Evolutionary conservation across 140 eudicot species (phyloP), one percentile per base, ranked within the genome.

Genomic region (Bidens hawaiensis): DNA sequence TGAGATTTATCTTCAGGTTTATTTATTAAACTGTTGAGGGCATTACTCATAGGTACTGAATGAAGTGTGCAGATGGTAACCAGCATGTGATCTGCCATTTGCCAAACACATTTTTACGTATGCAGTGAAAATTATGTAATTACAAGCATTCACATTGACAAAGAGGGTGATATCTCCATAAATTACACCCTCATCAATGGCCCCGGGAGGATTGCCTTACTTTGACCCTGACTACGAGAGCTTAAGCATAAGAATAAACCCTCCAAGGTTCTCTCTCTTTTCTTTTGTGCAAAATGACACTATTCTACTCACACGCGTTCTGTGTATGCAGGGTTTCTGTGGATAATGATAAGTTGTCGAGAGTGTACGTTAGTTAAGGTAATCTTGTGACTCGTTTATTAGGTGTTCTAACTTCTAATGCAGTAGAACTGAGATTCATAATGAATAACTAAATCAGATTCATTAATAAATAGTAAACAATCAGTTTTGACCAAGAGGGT

Each of bases 221-320:
- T 89, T 89, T 76, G 97, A 89, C 78, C 97, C 97, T 14, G 97
- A 89, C 55, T 89, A 89, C 36, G 97, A 89, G 74, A 89, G 80
- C 26, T 75, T 89, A 73, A 89, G 95, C 83, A 74, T 79, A 83
- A 76, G 94, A 77, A 89, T 89, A 71, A 86, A 89, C 52, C 97
- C 97, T 78, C 97, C 97, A 64, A 88, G 93, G 96, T 82, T 68
- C 60, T 31, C 68, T 38, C 70, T 53, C 41, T 38, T 57, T 65
- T 2, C 38, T 31, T 31, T 5, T 31, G 38, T 31, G 38, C 8
- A 10, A 10, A 31, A 5, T 31, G 9, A 31, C 38, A 31, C 38
- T 31, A 31, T 31, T 58, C 51, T 30, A 63, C 23, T 16, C 51
- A 19, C 53, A 34, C 19, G 26, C 43, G n/a, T 28, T 61, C n/a